Evolutionary conservation across 1,284 basidiomycete species (phyloP), one percentile per base, ranked within the genome.

Genomic region (Xerocomus nothofagi): DNA sequence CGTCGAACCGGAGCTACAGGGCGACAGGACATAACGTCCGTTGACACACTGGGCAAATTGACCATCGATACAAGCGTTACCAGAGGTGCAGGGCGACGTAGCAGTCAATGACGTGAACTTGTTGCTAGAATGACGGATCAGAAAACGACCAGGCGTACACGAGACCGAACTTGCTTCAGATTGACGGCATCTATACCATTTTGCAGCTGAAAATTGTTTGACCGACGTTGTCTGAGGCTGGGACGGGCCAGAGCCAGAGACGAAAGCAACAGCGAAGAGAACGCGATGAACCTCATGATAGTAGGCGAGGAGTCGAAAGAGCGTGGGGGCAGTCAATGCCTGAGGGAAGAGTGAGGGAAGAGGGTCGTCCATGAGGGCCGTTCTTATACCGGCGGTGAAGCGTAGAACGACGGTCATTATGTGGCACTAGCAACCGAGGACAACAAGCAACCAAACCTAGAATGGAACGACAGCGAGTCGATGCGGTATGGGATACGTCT

Each of bases 161-260:
- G 23, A 36, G 18, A 53, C 6, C 27, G 8, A 15, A 67, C 75
- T 47, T 47, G 79, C 82, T 82, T 82, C 21, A 73, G 62, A 14
- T 73, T 70, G 54, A 81, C 74, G 39, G 81, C 79, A 53, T 76
- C 77, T 55, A 78, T 62, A 47, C 79, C 80, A 62, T 82, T 84
- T 56, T 74, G 67, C 33, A 74, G 64, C 43, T 61, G 57, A 59
- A 77, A 73, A 17, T 58, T 62, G 24, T 66, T 67, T 15, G 69
- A 67, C 23, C 66, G 72, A 44, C 72, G 71, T 38, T 65, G 66
- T 43, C 59, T 57, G 43, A 64, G 63, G 45, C 64, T 59, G 11
- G 73, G 75, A 44, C 66, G 70, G 14, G 74, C 76, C 30, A 67
- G 64, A 15, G 59, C 71, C 8, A 71, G 61, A 44, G 73, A 53